Evolutionary conservation across 805 yeast species (phyloP).

Genomic region (Metschnikowia sp.): DNA sequence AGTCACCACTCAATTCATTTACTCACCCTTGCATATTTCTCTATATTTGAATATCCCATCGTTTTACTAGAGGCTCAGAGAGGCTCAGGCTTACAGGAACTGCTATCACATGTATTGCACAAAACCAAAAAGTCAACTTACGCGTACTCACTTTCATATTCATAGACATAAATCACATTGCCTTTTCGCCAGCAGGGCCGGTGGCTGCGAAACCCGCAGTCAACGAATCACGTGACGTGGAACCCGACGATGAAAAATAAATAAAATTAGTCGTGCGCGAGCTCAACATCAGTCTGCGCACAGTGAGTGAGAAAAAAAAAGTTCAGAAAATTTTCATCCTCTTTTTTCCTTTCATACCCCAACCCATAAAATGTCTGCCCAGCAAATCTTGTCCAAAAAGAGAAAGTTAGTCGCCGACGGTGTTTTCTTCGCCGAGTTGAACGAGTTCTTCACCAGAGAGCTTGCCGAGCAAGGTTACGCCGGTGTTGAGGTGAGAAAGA

Average conservation of each 20-base stretch:
- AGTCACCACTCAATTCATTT: too few relatives aligned
- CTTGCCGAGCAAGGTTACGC: constrained; percentile 99
- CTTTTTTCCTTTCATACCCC: constrained; percentile 4
- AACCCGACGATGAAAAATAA: neutral
- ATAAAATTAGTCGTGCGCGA: constrained; percentile 4
- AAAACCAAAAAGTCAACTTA: too few relatives aligned
- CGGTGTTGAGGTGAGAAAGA: constrained; percentile 98
- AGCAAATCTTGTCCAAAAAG: constrained; percentile 78
- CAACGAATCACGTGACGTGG: neutral
- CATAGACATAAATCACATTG: neutral
- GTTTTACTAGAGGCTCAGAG: too few relatives aligned
- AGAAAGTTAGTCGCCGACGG: constrained; percentile 99
- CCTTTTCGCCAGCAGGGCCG: neutral
- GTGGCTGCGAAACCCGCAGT: neutral
- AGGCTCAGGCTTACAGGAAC: too few relatives aligned
- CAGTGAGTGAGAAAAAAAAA: neutral
- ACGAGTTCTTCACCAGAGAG: constrained; percentile 99
- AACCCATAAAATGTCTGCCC: constrained; percentile 23
- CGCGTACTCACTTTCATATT: too few relatives aligned
- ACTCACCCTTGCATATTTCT: too few relatives aligned
- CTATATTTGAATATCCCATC: too few relatives aligned
- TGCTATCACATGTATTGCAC: too few relatives aligned
- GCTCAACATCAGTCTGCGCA: constrained; percentile 4
- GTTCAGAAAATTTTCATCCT: constrained; percentile 6
- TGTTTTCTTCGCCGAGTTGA: constrained; percentile 99